These are phyloP conservation scores for Globisporangium paddicum DNA, from an alignment of 352 stramenopile genomes.

Conservation along the genomic window DNA sequence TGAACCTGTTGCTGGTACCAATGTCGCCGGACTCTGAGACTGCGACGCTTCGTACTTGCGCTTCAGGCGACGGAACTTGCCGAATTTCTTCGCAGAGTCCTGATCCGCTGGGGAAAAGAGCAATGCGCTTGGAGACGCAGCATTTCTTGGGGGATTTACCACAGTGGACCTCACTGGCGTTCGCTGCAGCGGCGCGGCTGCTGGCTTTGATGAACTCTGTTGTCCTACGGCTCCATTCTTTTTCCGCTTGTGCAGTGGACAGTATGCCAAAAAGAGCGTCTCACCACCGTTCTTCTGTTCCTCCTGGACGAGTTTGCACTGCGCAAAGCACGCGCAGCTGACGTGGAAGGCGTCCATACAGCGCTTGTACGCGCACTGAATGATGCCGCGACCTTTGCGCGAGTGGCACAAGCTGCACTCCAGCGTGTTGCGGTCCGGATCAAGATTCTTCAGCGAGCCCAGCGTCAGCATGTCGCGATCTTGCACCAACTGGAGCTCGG, in stretches of 20 bases:
- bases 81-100: slow-evolving; percentile 49
- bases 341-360: slow-evolving; percentile 80
- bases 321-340: slow-evolving; percentile 57
- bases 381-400: slow-evolving; percentile 43
- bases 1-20: neutral
- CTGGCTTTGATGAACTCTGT: slow-evolving; percentile 1
- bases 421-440: slow-evolving; percentile 57
- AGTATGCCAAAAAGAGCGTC: slow-evolving; percentile 71
- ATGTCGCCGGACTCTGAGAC: slow-evolving; percentile 4
- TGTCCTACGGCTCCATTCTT: slow-evolving; percentile 11
- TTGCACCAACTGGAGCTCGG: slow-evolving; percentile 55
- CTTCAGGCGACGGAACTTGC: slow-evolving; percentile 66
- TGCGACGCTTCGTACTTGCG: slow-evolving; percentile 63
- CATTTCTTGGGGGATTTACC: slow-evolving; percentile 6
- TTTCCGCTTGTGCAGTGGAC: slow-evolving; percentile 47
- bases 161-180: neutral
- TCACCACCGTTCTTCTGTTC: slow-evolving; percentile 27
- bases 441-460: slow-evolving; percentile 38
- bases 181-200: neutral
- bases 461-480: slow-evolving; percentile 30
- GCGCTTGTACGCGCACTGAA: slow-evolving; percentile 73
- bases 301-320: slow-evolving; percentile 59
- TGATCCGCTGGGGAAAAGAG: slow-evolving; percentile 37
- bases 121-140: slow-evolving; percentile 44
- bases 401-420: slow-evolving; percentile 74